Conservation (phyloP, 2,329 filamentous ascomycete genomes). For the Alternaria tenuissima region DNA sequence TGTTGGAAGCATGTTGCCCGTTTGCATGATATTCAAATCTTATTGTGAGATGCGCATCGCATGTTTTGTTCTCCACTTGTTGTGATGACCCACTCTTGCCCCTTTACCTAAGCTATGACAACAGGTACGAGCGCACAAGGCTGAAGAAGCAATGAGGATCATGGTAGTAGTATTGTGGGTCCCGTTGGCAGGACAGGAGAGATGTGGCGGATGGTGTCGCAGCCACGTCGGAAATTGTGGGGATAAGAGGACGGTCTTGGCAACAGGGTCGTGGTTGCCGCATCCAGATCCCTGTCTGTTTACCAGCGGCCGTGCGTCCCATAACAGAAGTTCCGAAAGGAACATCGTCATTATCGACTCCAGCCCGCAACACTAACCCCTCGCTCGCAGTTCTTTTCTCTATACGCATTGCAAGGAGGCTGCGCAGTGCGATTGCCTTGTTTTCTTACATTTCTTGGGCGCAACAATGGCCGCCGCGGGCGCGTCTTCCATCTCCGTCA, state of each 20-base stretch:
- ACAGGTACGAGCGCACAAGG: background rate
- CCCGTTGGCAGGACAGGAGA: conserved; percentile 2
- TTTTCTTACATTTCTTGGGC: conserved; percentile 20
- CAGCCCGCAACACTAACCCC: conserved; percentile 20
- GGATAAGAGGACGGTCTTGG: conserved; percentile 13
- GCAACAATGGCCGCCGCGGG: conserved; percentile 51
- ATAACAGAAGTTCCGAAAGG: conserved; percentile 26
- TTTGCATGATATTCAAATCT: conserved; percentile 11
- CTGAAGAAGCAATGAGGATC: background rate
- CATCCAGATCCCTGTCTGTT: conserved; percentile 40
- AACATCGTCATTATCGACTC: conserved; percentile 37
- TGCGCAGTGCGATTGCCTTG: conserved; percentile 22
- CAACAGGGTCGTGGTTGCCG: conserved; percentile 32
- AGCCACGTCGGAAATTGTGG: conserved; percentile 15
- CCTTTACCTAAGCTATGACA: background rate
- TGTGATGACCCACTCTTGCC: conserved; percentile 2
- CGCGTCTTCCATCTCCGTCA: conserved; percentile 61
- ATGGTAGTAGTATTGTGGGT: background rate
- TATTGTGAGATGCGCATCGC: conserved; percentile 23
- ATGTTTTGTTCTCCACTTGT: background rate
- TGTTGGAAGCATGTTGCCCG: conserved; percentile 8
- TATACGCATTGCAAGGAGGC: conserved; percentile 14
- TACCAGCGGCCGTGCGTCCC: conserved; percentile 30
- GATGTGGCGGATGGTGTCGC: conserved; percentile 6
- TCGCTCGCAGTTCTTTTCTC: conserved; percentile 25